Percentiles rank a stretch among this genome's conserved stretches.
phyloP scores from a whole-genome alignment of 2,329 filamentous ascomycete species.

The Hortaea werneckii region DNA sequence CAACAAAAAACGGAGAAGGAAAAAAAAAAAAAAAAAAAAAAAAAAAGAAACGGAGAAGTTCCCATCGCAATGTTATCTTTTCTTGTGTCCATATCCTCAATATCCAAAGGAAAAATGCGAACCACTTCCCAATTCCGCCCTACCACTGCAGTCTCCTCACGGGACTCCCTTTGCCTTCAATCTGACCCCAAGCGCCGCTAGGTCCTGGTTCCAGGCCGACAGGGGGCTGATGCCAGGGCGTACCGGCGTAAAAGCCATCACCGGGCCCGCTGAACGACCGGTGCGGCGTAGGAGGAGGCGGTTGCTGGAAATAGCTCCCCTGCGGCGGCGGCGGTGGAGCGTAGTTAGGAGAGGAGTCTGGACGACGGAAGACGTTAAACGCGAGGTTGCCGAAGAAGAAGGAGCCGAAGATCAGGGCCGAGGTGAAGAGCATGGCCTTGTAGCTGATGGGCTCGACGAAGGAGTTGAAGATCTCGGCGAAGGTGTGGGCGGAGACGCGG shows the following conservation, averaged over 20 bases:
- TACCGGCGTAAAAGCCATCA: conserved; percentile 15
- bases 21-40: too few relatives aligned
- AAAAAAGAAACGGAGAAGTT: too few relatives aligned
- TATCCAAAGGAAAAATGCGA: not conserved
- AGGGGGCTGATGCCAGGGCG: conserved; percentile 21
- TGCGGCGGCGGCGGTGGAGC: not conserved
- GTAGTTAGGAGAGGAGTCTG: not conserved
- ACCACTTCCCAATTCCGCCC: not conserved
- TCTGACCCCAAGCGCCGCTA: conserved; percentile 19
- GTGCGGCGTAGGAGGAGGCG: conserved; percentile 26
- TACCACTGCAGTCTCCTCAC: conserved; percentile 21
- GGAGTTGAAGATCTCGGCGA: conserved; percentile 86
- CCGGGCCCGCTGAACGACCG: conserved; percentile 21
- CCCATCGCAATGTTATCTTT: too few relatives aligned
- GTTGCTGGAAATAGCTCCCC: conserved; percentile 10
- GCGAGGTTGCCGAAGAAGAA: conserved; percentile 51
- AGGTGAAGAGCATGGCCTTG: conserved; percentile 59
- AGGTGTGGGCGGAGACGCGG: conserved; percentile 72
- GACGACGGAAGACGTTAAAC: conserved; percentile 26
- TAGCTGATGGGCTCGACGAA: conserved; percentile 86
- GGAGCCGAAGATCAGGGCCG: conserved; percentile 39
- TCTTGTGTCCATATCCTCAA: too few relatives aligned
- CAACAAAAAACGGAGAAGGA: too few relatives aligned
- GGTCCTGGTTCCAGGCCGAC: conserved; percentile 22
- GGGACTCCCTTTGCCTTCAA: conserved; percentile 25